Evolutionary conservation across 306 rosid species (phyloP).

Genomic region (Datisca glomerata): DNA sequence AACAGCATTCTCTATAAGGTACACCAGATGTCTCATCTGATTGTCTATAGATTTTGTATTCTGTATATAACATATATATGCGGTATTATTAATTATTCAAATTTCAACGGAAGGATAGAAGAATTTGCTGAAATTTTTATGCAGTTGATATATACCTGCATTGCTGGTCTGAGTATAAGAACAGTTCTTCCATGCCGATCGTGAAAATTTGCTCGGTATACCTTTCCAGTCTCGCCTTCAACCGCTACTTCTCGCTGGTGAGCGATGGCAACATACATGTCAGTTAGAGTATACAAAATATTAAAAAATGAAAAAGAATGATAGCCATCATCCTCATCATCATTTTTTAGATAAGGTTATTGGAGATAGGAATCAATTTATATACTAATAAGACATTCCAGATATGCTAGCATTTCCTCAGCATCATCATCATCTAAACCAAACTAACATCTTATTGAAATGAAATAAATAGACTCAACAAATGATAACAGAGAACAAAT

Average conservation of each 20-base stretch:
- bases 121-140: too few relatives aligned
- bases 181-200: conserved; percentile 76
- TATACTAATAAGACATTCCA: too few relatives aligned
- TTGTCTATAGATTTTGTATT: conserved; percentile 52
- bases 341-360: neutral
- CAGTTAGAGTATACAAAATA: neutral
- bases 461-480: too few relatives aligned
- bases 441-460: too few relatives aligned
- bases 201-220: conserved; percentile 56
- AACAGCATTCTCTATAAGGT: conserved; percentile 72
- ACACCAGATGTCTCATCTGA: conserved; percentile 59
- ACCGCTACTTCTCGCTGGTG: conserved; percentile 72
- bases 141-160: conserved; percentile 58
- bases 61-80: conserved; percentile 11
- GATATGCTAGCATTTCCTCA: too few relatives aligned
- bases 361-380: too few relatives aligned
- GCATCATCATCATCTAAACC: too few relatives aligned
- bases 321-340: too few relatives aligned
- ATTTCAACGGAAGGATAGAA: neutral
- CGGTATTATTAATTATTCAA: neutral
- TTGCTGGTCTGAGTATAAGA: conserved; percentile 83
- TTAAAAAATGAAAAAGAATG: too few relatives aligned
- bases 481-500: too few relatives aligned
- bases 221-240: conserved; percentile 93
- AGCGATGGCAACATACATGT: neutral